phyloP scores from a whole-genome alignment of 768 basidiomycete species.

The Butyriboletus loyo region DNA sequence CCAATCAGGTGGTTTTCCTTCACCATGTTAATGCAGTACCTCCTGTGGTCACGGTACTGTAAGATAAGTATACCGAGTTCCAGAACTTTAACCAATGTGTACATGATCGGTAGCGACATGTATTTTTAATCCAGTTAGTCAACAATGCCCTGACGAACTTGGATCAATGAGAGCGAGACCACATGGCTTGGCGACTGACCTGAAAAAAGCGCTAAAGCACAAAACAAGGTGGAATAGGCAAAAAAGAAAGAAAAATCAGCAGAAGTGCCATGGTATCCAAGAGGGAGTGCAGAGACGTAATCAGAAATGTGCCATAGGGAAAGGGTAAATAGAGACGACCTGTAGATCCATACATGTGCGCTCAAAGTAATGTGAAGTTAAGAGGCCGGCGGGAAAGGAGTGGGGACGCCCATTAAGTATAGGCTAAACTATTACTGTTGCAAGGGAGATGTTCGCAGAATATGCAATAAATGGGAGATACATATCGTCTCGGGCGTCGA shows the following conservation, averaged over 20 bases:
- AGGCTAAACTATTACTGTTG: constrained; percentile 19
- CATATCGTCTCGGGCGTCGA: constrained; percentile 13
- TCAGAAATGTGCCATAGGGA: constrained; percentile 4
- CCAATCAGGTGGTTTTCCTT: neutral
- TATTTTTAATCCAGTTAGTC: constrained; percentile 16
- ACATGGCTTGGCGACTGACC: neutral
- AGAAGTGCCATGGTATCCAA: constrained; percentile 24
- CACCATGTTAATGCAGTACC: neutral
- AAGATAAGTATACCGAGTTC: constrained; percentile 1
- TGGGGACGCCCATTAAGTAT: constrained; percentile 16
- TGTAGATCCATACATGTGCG: constrained; percentile 12
- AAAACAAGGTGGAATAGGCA: neutral
- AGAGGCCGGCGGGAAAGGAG: constrained; percentile 8
- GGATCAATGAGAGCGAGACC: neutral
- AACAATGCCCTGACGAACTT: constrained; percentile 7
- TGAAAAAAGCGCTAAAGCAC: constrained; percentile 4
- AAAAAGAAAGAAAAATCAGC: constrained; percentile 7
- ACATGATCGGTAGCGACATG: constrained; percentile 10
- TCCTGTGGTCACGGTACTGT: neutral
- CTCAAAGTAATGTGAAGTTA: constrained; percentile 4
- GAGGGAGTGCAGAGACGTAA: constrained; percentile 14
- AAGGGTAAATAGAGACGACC: constrained; percentile 7
- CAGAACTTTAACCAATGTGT: constrained; percentile 2
- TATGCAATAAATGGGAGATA: constrained; percentile 24
- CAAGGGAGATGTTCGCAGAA: constrained; percentile 18